These are phyloP conservation scores for Polyporus tsugae DNA, from an alignment of 1,284 basidiomycete genomes.

Conservation along the genomic window DNA sequence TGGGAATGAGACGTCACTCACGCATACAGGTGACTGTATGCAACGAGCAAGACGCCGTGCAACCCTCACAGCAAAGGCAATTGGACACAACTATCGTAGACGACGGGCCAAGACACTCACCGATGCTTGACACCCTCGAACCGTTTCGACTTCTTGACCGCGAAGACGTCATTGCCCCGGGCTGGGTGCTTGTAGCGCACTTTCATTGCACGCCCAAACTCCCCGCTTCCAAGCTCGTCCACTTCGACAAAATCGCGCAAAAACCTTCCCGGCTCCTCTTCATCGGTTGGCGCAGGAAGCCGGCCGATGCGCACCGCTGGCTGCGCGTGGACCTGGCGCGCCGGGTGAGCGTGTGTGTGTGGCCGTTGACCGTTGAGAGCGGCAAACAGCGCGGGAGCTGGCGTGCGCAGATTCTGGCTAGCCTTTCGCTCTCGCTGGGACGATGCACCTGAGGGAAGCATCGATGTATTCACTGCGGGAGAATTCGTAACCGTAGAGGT, in stretches of 20 bases:
- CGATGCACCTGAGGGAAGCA: conserved; percentile 27
- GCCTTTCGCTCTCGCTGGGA: conserved; percentile 28
- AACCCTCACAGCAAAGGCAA: neutral
- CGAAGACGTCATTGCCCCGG: conserved; percentile 64
- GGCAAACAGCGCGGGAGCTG: conserved; percentile 24
- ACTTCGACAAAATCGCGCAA: conserved; percentile 84
- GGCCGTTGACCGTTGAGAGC: conserved; percentile 28
- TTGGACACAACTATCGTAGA: conserved; percentile 1
- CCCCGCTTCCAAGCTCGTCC: conserved; percentile 89
- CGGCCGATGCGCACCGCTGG: conserved; percentile 29
- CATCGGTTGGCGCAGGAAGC: conserved; percentile 36
- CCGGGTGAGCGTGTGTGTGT: conserved; percentile 37
- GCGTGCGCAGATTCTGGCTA: conserved; percentile 32
- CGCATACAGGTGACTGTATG: conserved; percentile 2
- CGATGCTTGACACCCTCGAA: conserved; percentile 93
- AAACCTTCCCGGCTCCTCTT: conserved; percentile 69
- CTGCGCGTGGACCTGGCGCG: conserved; percentile 31
- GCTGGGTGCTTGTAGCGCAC: conserved; percentile 72
- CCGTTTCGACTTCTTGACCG: conserved; percentile 94
- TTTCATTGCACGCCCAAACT: conserved; percentile 95
- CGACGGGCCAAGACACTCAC: conserved; percentile 53
- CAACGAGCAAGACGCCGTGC: conserved; percentile 12
- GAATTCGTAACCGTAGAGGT: conserved; percentile 47
- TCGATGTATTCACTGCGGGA: conserved; percentile 36
- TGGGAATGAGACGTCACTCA: conserved; percentile 13